Percentiles rank a stretch among this genome's conserved stretches.
Evolutionary conservation across 371 early-diverging fungal species (phyloP).

Genomic region (Mortierella sp.): DNA sequence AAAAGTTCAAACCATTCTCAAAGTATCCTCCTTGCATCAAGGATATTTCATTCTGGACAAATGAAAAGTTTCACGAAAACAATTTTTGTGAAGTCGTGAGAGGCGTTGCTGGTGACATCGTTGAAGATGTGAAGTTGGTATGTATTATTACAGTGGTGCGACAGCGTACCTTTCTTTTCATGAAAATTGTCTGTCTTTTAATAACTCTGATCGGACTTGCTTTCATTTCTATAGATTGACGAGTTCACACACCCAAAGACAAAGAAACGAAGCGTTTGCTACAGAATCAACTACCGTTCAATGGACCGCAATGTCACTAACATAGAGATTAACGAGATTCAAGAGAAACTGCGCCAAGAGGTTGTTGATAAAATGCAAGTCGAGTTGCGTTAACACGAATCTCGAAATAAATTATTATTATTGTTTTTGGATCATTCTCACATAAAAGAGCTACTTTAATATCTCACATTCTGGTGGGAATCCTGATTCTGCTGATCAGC

Average conservation of each 20-base stretch:
- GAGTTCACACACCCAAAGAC: constrained; percentile 91
- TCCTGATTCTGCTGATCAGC: neutral
- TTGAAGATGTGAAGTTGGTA: constrained; percentile 89
- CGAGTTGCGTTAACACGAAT: constrained; percentile 74
- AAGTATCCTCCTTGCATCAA: constrained; percentile 91
- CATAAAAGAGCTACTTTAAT: neutral
- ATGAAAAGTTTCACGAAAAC: constrained; percentile 84
- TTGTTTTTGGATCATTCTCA: neutral
- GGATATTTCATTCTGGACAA: constrained; percentile 95
- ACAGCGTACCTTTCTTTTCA: neutral
- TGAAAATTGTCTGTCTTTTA: no score
- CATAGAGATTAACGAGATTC: constrained; percentile 92
- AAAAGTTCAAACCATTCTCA: constrained; percentile 84
- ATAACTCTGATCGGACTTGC: no score
- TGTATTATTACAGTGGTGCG: neutral
- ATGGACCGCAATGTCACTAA: constrained; percentile 95
- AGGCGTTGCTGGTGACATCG: constrained; percentile 93
- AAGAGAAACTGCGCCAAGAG: constrained; percentile 80
- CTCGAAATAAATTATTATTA: neutral
- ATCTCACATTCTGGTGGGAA: neutral
- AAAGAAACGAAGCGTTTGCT: constrained; percentile 84
- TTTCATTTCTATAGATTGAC: constrained; percentile 74
- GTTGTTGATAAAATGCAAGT: constrained; percentile 79
- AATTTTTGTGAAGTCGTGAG: constrained; percentile 94
- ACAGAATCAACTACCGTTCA: constrained; percentile 93